A percentile compares a stretch with the other conserved stretches of the same genome.
phyloP scores from a whole-genome alignment of 176 grass and related monocot genomes.

The Avena insularis region DNA sequence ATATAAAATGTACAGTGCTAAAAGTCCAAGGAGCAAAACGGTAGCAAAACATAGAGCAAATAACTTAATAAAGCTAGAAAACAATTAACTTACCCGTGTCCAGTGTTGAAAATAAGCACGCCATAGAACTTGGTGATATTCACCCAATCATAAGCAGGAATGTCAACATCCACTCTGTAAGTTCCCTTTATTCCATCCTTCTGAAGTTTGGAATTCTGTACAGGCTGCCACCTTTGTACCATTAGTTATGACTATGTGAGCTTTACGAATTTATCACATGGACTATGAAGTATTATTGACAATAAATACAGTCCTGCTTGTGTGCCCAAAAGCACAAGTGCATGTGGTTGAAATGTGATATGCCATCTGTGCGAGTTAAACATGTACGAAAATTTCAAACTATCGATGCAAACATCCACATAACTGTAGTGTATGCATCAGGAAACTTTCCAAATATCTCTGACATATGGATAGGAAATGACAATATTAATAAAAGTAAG shows the following conservation, averaged over 20 bases:
- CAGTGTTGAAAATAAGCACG: conserved; percentile 88
- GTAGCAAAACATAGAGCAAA: too few relatives aligned
- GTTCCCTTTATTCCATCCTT: conserved; percentile 67
- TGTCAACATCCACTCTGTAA: conserved; percentile 81
- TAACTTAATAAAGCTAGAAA: too few relatives aligned
- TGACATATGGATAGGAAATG: too few relatives aligned
- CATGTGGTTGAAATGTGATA: background rate
- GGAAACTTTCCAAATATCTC: too few relatives aligned
- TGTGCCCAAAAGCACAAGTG: conserved; percentile 1
- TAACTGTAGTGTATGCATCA: too few relatives aligned
- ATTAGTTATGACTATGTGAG: conserved; percentile 64
- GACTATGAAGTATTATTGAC: background rate
- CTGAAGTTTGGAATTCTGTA: conserved; percentile 44
- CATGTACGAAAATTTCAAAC: background rate
- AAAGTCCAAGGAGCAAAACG: too few relatives aligned
- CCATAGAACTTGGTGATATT: conserved; percentile 84
- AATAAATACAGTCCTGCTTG: background rate
- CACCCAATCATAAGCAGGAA: conserved; percentile 60
- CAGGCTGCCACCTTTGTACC: conserved; percentile 89
- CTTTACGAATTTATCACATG: conserved; percentile 30
- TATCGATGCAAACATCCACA: background rate
- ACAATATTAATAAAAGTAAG: too few relatives aligned
- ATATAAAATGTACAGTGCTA: too few relatives aligned
- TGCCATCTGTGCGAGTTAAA: background rate
- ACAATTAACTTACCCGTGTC: conserved; percentile 72